Evolutionary conservation across 108 stramenopile species (phyloP), one percentile per base, ranked within the genome.

Genomic region (Nannochloropsis granulata): DNA sequence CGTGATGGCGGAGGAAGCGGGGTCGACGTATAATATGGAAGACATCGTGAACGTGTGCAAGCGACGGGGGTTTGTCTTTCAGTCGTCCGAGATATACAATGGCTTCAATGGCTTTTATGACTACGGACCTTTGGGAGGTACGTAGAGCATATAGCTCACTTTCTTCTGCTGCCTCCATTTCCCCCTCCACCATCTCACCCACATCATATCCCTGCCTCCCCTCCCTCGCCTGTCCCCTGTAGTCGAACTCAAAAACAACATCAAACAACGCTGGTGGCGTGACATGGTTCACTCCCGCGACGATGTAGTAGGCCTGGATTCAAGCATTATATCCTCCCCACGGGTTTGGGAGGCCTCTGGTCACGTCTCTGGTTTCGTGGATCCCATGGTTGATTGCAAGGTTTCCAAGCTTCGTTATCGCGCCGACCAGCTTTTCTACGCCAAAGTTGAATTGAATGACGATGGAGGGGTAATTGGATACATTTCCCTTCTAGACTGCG

Each of bases 321-420:
- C 93, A 21, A 91, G 90, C 89, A 96, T 98, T 86, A 96, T 99
- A 84, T 91, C 94, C 85, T 94, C 95, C 85, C 97, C 98, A 12
- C 83, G 83, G 87, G 71, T 96, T 7, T 99, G 98, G 98, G 90
- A 96, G 84, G 94, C 94, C 23, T 94, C 94, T 79, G 98, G 98
- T 16, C 98, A 99, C 84, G 91, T 99, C 78, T 97, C 95, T 71
- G 95, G 97, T 42, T 99, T 99, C 89, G 91, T 91, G 24, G 98
- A 99, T 91, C 97, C 97, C 45, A 97, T 99, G 95, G 94, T 95
- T 25, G 96, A 99, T 91, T 98, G 97, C 89, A 92, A 91, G 84
- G 95, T 95, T 88, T 95, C 94, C 84, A 96, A 96, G 86, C 85
- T 95, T 78, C 86, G 98, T 45, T 98, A 92, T 90, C 93, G 98